Conservation (phyloP, 257 asterid genomes). For the Nicotiana obtusifolia region DNA sequence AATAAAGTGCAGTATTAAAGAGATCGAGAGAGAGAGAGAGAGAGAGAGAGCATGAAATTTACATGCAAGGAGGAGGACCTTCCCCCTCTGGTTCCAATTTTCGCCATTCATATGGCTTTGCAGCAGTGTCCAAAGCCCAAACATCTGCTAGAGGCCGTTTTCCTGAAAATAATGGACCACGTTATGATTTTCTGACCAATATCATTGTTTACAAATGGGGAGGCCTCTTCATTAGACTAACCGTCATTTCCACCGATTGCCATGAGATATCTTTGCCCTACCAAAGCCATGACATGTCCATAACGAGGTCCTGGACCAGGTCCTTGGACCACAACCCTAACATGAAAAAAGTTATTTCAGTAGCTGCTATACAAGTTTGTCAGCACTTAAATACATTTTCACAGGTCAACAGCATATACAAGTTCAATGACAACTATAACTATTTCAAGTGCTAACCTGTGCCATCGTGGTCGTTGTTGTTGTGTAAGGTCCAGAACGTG, state of each 20-base stretch:
- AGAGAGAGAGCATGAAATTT: conserved; percentile 23
- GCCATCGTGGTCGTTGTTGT: conserved; percentile 95
- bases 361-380: neutral
- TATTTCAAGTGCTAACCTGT: conserved; percentile 50
- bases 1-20: neutral
- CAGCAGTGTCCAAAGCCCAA: conserved; percentile 99
- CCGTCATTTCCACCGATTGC: conserved; percentile 99
- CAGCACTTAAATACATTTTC: neutral
- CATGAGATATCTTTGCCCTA: conserved; percentile 98
- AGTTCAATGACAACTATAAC: conserved; percentile 5
- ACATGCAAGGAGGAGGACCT: conserved; percentile 99
- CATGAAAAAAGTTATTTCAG: conserved; percentile 10
- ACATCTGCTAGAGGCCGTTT: conserved; percentile 99
- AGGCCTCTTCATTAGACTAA: conserved; percentile 30
- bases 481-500: conserved; percentile 95
- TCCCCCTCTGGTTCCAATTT: conserved; percentile 99
- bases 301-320: conserved; percentile 99
- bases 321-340: conserved; percentile 97
- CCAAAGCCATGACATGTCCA: conserved; percentile 99
- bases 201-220: conserved; percentile 6
- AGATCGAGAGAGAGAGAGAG: neutral
- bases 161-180: conserved; percentile 46
- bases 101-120: conserved; percentile 99
- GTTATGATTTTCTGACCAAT: conserved; percentile 14
- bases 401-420: neutral